These are phyloP conservation scores for Viola pubescens DNA, from an alignment of 441 rosid species.

Conservation along the genomic window DNA sequence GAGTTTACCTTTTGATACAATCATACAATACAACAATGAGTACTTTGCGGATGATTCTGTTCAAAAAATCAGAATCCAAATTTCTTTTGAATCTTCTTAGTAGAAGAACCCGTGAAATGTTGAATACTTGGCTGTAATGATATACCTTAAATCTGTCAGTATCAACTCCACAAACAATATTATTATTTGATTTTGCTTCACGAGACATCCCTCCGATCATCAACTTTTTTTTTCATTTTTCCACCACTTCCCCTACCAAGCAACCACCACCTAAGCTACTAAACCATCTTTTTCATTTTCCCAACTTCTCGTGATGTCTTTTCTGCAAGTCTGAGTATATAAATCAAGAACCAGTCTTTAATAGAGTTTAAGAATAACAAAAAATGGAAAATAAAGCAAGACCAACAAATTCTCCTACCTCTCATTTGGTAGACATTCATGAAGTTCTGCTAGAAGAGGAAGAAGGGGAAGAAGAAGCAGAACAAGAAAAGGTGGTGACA, in stretches of 20 bases:
- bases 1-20: background rate
- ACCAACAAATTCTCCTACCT: conserved; percentile 18
- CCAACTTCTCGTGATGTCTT: conserved; percentile 24
- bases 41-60: background rate
- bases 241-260: conserved; percentile 24
- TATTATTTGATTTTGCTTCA: conserved; percentile 22
- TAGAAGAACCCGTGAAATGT: conserved; percentile 3
- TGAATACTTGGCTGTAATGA: background rate
- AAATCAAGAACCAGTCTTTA: background rate
- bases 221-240: conserved; percentile 24
- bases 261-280: conserved; percentile 8
- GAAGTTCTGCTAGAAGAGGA: conserved; percentile 44
- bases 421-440: conserved; percentile 56
- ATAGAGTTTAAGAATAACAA: background rate
- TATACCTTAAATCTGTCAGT: background rate
- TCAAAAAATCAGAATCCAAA: background rate
- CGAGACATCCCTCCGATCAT: conserved; percentile 34
- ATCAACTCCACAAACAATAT: conserved; percentile 3
- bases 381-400: conserved; percentile 27
- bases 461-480: conserved; percentile 23
- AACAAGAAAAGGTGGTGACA: too few relatives aligned
- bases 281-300: background rate
- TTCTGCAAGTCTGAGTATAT: background rate
- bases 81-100: background rate
- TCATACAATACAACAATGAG: background rate